These are phyloP conservation scores for Aspergillus fructus DNA, from an alignment of 2,329 filamentous ascomycete genomes.

Conservation along the genomic window DNA sequence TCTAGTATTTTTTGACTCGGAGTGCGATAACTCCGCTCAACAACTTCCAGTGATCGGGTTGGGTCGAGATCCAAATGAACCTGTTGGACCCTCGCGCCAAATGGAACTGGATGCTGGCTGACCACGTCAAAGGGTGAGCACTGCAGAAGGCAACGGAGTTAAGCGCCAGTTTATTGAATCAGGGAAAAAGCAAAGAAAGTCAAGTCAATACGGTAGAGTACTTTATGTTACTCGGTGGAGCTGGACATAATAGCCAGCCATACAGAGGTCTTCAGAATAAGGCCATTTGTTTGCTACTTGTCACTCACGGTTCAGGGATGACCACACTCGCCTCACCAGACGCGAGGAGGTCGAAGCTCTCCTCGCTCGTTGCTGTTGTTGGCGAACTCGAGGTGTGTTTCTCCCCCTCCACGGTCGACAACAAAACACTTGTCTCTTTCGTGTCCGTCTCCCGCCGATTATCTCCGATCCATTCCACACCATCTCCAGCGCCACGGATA, in stretches of 20 bases:
- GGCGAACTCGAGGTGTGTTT: constrained; percentile 33
- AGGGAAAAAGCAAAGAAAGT: constrained; percentile 2
- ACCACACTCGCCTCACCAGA: constrained; percentile 46
- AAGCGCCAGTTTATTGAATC: constrained; percentile 2
- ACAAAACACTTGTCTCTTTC: constrained; percentile 1
- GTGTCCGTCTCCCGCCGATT: constrained; percentile 26
- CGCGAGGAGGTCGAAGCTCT: constrained; percentile 48
- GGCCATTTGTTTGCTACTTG: constrained; percentile 15
- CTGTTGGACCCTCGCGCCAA: not conserved
- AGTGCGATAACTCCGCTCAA: constrained; percentile 13
- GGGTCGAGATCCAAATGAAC: not conserved
- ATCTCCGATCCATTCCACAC: constrained; percentile 44
- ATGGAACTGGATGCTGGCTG: not conserved
- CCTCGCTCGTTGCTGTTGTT: constrained; percentile 45
- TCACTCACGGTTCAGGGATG: constrained; percentile 22
- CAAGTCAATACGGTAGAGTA: constrained; percentile 13
- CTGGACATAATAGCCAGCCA: constrained; percentile 7
- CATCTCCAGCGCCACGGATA: constrained; percentile 36
- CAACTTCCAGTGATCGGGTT: not conserved
- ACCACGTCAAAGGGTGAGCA: not conserved
- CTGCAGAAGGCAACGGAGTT: not conserved
- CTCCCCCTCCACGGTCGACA: constrained; percentile 13
- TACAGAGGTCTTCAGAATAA: not conserved
- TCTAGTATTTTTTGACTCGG: constrained; percentile 1
- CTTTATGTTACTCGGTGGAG: constrained; percentile 1